Evolutionary conservation across 2,329 filamentous ascomycete species (phyloP), one percentile per base, ranked within the genome.

Genomic region (Aurifilum marmelostoma): DNA sequence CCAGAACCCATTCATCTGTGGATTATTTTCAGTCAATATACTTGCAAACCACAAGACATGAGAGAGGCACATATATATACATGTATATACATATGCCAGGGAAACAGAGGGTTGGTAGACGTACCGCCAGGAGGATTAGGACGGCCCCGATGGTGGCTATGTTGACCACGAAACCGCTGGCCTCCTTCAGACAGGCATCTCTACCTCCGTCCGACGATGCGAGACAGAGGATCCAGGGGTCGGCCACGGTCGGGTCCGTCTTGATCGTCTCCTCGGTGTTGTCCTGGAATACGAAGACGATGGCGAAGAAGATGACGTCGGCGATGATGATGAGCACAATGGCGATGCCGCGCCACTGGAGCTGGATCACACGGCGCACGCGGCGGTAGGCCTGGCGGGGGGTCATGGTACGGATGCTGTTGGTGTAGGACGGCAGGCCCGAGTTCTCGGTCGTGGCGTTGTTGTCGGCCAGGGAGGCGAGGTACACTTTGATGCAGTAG

Each of bases 401-500:
- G 11, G 92, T 92, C 77, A 94, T 88, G 71, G 90, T 92, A 72
- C 88, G 88, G 67, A 94, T 82, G 78, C 93, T 97, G 76, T 88
- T 89, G 16, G 87, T 86, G 80, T 94, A 94, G 0, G 90, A 91
- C 0, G 92, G 92, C 41, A 97, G 82, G 39, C 85, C 87, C 3
- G 92, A 93, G 75, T 87, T 89, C 64, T 90, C 89, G 0, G 91
- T 93, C 5, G 90, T 89, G 47, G 87, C 83, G 67, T 88, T 87
- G 73, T 88, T 89, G 77, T 97, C 93, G 71, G 89, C 87, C 67
- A 97, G 84, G 34, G 94, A 94, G 67, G 90, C 91, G 66, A 99
- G 84, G 78, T 98, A 99, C 63, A 99, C 93, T 77, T 97, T 94
- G 80, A 97, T 91, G 79, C 96, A 98, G 82, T 99, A 98, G 18